Conservation (phyloP, 345 rosid genomes). For the Kandelia obovata region DNA sequence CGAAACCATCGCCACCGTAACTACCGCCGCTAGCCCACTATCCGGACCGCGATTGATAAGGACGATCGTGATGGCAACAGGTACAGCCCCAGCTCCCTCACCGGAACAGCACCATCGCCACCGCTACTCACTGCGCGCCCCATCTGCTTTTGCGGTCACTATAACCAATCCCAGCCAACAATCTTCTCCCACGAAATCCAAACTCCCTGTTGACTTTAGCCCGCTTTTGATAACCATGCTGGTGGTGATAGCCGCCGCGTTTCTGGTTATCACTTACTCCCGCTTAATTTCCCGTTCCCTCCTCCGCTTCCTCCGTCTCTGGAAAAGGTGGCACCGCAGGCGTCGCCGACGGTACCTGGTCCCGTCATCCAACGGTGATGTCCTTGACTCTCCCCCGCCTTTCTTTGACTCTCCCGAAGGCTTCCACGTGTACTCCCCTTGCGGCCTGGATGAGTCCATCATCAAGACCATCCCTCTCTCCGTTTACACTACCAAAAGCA, state of each 20-base stretch:
- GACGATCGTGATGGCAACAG: background rate
- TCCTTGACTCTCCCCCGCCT: conserved; percentile 52
- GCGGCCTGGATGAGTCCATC: conserved; percentile 77
- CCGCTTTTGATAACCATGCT: conserved; percentile 96
- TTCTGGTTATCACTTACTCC: conserved; percentile 68
- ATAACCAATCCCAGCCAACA: background rate
- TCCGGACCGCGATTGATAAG: too few species aligned
- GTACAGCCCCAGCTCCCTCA: conserved; percentile 8
- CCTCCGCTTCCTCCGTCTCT: conserved; percentile 41
- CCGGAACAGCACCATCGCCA: conserved; percentile 10
- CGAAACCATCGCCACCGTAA: background rate
- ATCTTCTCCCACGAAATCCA: conserved; percentile 23
- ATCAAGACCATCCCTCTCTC: conserved; percentile 80
- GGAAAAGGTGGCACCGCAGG: conserved; percentile 29
- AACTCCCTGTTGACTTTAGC: conserved; percentile 63
- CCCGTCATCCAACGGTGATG: conserved; percentile 46
- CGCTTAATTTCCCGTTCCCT: conserved; percentile 73
- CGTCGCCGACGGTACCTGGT: conserved; percentile 34
- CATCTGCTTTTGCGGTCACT: conserved; percentile 12
- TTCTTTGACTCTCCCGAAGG: conserved; percentile 40
- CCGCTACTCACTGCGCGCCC: conserved; percentile 12
- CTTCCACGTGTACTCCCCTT: conserved; percentile 52
- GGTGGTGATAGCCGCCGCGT: conserved; percentile 73
- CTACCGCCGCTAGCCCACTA: background rate
- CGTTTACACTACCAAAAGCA: conserved; percentile 41